These are phyloP conservation scores for Petunia axillaris DNA, from an alignment of 257 asterid species.

Conservation along the genomic window DNA sequence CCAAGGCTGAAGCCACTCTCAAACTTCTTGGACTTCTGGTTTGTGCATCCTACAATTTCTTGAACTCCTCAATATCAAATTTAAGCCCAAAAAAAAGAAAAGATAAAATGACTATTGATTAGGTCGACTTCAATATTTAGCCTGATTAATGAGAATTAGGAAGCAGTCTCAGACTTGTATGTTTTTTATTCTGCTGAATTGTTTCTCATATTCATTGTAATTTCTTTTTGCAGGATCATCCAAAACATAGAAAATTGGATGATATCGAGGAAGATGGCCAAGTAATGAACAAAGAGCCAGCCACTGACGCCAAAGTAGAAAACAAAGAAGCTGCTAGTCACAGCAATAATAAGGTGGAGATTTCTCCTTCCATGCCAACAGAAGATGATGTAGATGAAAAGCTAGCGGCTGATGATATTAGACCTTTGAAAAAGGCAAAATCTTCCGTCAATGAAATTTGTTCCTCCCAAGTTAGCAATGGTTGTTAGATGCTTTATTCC, in stretches of 20 bases:
- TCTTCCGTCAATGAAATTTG: slow-evolving; percentile 48
- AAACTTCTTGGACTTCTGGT: slow-evolving; percentile 79
- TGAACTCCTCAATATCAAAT: background rate
- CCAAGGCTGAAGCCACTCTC: slow-evolving; percentile 76
- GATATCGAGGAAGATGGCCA: slow-evolving; percentile 48
- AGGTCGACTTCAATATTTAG: background rate
- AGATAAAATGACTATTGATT: background rate
- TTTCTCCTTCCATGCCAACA: slow-evolving; percentile 39
- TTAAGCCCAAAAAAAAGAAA: background rate
- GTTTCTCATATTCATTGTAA: slow-evolving; percentile 10
- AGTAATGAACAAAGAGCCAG: slow-evolving; percentile 41
- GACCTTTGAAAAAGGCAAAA: slow-evolving; percentile 82
- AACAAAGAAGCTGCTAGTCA: slow-evolving; percentile 37
- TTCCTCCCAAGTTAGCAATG: slow-evolving; percentile 42
- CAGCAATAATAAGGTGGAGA: slow-evolving; percentile 31
- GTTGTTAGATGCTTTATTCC: slow-evolving; percentile 38
- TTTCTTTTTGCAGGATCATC: slow-evolving; percentile 45
- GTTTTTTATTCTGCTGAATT: background rate
- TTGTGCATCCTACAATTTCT: slow-evolving; percentile 29
- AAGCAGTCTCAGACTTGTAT: slow-evolving; percentile 14
- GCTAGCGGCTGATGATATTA: slow-evolving; percentile 45
- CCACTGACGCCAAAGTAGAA: slow-evolving; percentile 43
- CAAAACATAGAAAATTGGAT: slow-evolving; percentile 42
- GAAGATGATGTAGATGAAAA: slow-evolving; percentile 43
- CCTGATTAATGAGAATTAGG: background rate